Evolutionary conservation across 345 rosid species (phyloP), one percentile per base, ranked within the genome.

Genomic region (Rhizophora apiculata): DNA sequence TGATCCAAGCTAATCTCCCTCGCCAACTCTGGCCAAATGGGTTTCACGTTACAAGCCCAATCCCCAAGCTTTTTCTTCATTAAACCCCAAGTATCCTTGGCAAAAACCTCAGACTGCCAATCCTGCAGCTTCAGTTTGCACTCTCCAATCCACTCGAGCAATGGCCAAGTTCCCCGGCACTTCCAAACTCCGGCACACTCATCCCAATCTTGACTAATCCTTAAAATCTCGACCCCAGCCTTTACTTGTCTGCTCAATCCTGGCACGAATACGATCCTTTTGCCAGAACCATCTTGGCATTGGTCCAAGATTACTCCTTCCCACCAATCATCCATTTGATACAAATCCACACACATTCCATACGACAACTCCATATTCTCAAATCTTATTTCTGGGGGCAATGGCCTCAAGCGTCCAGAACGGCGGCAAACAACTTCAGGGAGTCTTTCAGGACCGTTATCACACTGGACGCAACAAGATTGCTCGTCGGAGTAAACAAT

Each of bases 251-350:
- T 19, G 27, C 63, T 13, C 22, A 62, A 71, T 27, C 63, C 68
- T n/a, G 51, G 67, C 74, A 63, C 63, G 39, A 71, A 56, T 20
- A 71, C 62, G n/a, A 63, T 7, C 34, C 74, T 71, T n/a, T 71
- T n/a, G 8, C 22, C 52, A 7, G 37, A 71, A 3, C 52, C 62
- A n/a, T 63, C 27, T 15, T 52, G 24, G 4, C 29, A 24, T 10
- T 53, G 68, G 49, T 71, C 74, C 37, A 55, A 20, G n/a, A 63
- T 43, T 49, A 63, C 62, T 10, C 54, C 74, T 63, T 71, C 74
- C 68, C 62, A 22, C 74, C 74, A 71, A 26, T 29, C 24, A 1
- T 30, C 61, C 52, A 31, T 36, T 20, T 24, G 18, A 30, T 27
- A 63, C 10, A 71, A 48, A 54, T 62, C 68, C 20, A 71, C 74